Evolutionary conservation across 768 basidiomycete genomes (phyloP), one percentile per base, ranked within the genome.

Genomic region (Lyophyllum atratum): DNA sequence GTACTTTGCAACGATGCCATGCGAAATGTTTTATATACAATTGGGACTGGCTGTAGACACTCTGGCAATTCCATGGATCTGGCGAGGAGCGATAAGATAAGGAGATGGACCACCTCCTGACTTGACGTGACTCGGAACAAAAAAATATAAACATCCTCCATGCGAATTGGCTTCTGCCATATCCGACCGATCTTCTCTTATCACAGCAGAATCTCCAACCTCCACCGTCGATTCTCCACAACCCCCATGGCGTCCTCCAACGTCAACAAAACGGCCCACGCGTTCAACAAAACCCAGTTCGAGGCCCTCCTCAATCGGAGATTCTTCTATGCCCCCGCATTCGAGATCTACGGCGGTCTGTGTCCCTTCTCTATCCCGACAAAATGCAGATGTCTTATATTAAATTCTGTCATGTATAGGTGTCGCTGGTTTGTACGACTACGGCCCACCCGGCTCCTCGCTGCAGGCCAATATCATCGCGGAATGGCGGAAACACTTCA

Each of bases 291-390:
- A 74, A 61, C 76, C 21, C 83, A 87, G 22, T 81, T 98, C 29
- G 97, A 98, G 66, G 87, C 87, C 22, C 74, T 96, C 46, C 82
- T 98, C 53, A 90, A 87, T 67, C 85, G 91, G 55, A 81, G 97
- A 48, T 99, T 99, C 80, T 99, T 98, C 80, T 98, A 92, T 70
- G 93, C 96, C 3, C 96, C 96, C 22, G 93, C 97, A 4, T 99
- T 98, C 66, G 97, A 98, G 74, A 98, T 99, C 77, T 98, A 98
- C 67, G 95, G 96, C 58, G 97, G 96, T 94, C 60, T 64, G 86
- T 78, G 49, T n/a, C 50, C 33, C 34, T 48, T 56, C 28, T 46
- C 11, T 54, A 26, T 22, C 42, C 34, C 11, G 15, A 4, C 11
- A 29, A 24, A 44, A 21, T 14, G 49, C 3, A 21, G 7, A 37